Percentiles rank a stretch among this genome's conserved stretches.
Conservation (phyloP, 2,329 filamentous ascomycete genomes). For the Beauveria varroae region DNA sequence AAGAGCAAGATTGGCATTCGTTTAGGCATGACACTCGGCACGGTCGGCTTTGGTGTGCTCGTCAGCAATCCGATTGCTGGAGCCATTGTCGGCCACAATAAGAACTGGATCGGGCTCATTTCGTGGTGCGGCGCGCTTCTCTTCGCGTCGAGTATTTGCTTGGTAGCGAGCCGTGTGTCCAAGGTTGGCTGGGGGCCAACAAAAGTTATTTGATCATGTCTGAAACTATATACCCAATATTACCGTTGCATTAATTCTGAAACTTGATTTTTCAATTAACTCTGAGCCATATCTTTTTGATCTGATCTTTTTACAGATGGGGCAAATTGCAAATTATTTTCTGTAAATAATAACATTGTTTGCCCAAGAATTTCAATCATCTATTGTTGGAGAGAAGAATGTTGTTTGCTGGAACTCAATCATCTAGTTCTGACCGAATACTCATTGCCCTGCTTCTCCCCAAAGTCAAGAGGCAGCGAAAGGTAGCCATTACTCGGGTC, state of each 20-base stretch:
- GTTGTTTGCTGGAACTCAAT: no score
- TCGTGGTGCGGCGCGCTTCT: slow-evolving; percentile 1
- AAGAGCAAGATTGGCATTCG: slow-evolving; percentile 26
- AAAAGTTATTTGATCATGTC: neutral
- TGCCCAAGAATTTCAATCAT: no score
- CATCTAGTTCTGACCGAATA: neutral
- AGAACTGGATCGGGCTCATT: neutral
- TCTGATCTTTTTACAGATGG: no score
- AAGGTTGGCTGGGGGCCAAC: neutral
- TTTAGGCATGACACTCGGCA: slow-evolving; percentile 27
- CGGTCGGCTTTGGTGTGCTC: slow-evolving; percentile 38
- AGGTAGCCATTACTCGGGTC: neutral
- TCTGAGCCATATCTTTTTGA: neutral
- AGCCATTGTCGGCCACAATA: slow-evolving; percentile 9
- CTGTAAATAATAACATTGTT: no score
- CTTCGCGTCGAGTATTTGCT: neutral
- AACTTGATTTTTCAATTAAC: no score
- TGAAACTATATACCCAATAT: neutral
- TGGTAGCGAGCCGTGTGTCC: neutral
- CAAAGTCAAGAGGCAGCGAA: neutral
- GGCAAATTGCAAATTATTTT: no score
- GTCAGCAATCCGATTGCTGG: slow-evolving; percentile 38
- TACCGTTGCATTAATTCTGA: no score
- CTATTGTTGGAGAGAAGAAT: no score
- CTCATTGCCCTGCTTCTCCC: neutral